Evolutionary conservation across 1,284 basidiomycete genomes (phyloP), one percentile per base, ranked within the genome.

Genomic region (Pseudomicrostroma phylloplanum): DNA sequence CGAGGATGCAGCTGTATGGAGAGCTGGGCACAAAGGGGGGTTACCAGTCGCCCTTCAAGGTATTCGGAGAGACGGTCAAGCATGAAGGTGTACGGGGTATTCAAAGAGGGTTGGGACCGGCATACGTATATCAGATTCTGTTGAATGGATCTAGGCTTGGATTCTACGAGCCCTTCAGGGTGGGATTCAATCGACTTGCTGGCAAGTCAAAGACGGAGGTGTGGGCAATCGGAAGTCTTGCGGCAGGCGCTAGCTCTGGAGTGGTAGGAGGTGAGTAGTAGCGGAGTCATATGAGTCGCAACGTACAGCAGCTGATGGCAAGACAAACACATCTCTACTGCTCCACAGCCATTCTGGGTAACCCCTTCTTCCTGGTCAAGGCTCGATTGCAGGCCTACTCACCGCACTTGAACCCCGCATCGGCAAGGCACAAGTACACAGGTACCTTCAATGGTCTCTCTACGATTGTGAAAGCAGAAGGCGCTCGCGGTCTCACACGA

Each of bases 291-390:
- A 51, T 2, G 30, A 12, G 25, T 13, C 11, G 30, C 1, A 19
- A 46, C 17, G 61, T 70, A 36, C 30, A 36, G 30, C 30, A n/a
- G 42, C 40, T 65, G 56, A 42, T 51, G 9, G 30, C 30, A 36
- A 4, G 30, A 36, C 30, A 57, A 43, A 4, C 17, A 61, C 25
- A 62, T 46, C 42, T 67, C 21, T 61, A 30, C 6, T 17, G 4
- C 25, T 58, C 43, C 6, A n/a, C 66, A 90, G 92, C 92, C 0
- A 85, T 87, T 43, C 82, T 96, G 41, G 94, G 94, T 56, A 97
- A 94, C 73, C 94, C 96, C 0, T 83, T 98, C 17, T 98, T 96
- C 82, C 83, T 98, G 57, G 87, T 98, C 78, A 98, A 98, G 82
- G 94, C 94, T 7, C 86, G 94, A 55, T 94, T 97, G 87, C 94